These are phyloP conservation scores for Leccinellum albellum DNA, from an alignment of 768 basidiomycete species.

Conservation along the genomic window DNA sequence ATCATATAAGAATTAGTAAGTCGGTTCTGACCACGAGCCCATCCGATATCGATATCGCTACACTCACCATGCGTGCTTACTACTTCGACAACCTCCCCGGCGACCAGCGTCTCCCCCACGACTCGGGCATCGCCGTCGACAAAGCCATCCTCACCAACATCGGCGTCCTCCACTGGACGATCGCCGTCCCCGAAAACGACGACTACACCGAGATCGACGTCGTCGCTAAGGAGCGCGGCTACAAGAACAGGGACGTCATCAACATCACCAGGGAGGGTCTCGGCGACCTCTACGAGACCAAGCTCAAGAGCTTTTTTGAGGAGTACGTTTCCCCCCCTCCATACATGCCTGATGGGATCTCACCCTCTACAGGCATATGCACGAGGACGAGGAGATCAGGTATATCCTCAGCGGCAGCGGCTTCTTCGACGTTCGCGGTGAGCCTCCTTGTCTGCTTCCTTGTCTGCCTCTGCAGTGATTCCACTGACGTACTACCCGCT, in stretches of 20 bases:
- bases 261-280: conserved; percentile 75
- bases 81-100: conserved; percentile 69
- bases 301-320: conserved; percentile 78
- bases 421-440: conserved; percentile 89
- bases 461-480: background rate
- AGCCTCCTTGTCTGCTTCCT: conserved; percentile 27
- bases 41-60: too few relatives aligned
- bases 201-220: conserved; percentile 51
- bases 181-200: background rate
- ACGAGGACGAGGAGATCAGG: conserved; percentile 94
- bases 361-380: conserved; percentile 82
- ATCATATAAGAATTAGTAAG: too few relatives aligned
- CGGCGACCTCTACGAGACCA: conserved; percentile 78
- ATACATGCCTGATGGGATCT: background rate
- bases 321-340: conserved; percentile 50
- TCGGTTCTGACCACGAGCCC: too few relatives aligned
- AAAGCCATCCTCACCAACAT: conserved; percentile 47
- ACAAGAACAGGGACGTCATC: conserved; percentile 82
- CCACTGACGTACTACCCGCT: background rate
- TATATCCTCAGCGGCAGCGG: conserved; percentile 85
- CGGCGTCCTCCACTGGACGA: conserved; percentile 66
- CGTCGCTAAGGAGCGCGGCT: conserved; percentile 64
- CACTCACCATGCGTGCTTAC: conserved; percentile 62
- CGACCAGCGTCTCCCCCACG: conserved; percentile 80
- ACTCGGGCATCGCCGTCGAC: conserved; percentile 58